These are phyloP conservation scores for Vickermania ingenoplastis DNA, from an alignment of 208 protist species.

Conservation along the genomic window DNA sequence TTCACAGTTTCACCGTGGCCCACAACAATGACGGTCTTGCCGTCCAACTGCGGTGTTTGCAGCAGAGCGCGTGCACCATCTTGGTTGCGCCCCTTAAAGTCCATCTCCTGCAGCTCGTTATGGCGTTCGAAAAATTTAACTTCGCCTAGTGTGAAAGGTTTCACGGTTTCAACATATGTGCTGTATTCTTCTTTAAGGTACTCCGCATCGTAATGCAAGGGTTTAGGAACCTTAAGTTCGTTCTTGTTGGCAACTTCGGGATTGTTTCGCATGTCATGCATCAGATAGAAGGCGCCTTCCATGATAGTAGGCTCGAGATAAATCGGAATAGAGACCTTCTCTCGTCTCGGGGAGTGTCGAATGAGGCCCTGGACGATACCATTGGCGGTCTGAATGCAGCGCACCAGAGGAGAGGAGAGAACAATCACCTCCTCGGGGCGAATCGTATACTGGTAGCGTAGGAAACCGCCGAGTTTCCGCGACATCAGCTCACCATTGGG, in stretches of 20 bases:
- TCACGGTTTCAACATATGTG: background rate
- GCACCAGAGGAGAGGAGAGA: conserved; percentile 5
- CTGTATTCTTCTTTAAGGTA: background rate
- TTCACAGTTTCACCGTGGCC: conserved; percentile 6
- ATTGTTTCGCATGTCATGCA: conserved; percentile 4
- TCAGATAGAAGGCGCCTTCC: conserved; percentile 4
- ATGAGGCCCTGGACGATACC: conserved; percentile 1
- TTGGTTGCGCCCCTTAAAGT: background rate
- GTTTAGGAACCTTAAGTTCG: background rate
- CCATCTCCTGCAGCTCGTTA: background rate
- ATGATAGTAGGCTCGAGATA: conserved; percentile 4
- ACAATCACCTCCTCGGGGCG: background rate
- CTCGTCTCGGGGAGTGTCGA: background rate
- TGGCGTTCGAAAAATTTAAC: background rate
- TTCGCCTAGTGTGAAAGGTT: background rate
- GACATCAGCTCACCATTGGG: background rate
- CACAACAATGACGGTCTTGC: conserved; percentile 12
- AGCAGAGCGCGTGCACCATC: background rate
- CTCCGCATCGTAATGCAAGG: background rate
- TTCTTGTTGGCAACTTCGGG: background rate
- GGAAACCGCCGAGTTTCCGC: conserved; percentile 4
- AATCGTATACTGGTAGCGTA: background rate
- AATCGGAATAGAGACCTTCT: background rate
- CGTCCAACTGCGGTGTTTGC: background rate
- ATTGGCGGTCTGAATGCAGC: conserved; percentile 9